A percentile compares a stretch with the other conserved stretches of the same genome.
Evolutionary conservation across 306 rosid genomes (phyloP).

Genomic region (Geum urbanum): DNA sequence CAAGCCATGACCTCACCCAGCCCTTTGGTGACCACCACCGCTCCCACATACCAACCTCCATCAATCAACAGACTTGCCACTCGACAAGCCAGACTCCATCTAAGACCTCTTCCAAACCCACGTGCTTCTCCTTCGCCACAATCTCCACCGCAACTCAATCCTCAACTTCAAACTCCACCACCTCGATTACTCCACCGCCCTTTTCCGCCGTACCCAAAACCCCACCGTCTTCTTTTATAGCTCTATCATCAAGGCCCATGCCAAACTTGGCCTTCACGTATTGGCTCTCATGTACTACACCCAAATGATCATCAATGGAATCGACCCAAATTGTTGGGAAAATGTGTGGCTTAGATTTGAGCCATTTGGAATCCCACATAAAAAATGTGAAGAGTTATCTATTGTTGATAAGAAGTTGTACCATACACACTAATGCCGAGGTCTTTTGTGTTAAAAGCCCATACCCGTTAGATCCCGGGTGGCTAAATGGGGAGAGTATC

Average conservation of each 20-base stretch:
- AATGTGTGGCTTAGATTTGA: too few relatives aligned
- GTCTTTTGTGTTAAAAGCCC: too few relatives aligned
- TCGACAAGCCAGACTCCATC: slow-evolving; percentile 54
- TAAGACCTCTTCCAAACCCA: slow-evolving; percentile 59
- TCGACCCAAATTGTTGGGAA: too few relatives aligned
- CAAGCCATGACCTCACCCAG: slow-evolving; percentile 18
- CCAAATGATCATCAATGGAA: slow-evolving; percentile 48
- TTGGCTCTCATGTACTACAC: slow-evolving; percentile 45
- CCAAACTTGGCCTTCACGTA: slow-evolving; percentile 41
- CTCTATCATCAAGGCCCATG: slow-evolving; percentile 57
- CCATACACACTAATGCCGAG: too few relatives aligned
- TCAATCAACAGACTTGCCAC: slow-evolving; percentile 36
- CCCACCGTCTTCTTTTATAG: slow-evolving; percentile 61
- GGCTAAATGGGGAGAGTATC: too few relatives aligned
- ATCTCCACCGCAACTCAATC: slow-evolving; percentile 52
- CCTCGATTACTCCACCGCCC: slow-evolving; percentile 60
- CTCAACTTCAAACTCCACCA: slow-evolving; percentile 80
- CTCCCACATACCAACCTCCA: slow-evolving; percentile 19
- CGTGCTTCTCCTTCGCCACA: slow-evolving; percentile 57
- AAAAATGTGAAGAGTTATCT: too few relatives aligned
- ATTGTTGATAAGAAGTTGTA: too few relatives aligned
- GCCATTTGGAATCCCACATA: too few relatives aligned
- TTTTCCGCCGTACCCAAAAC: slow-evolving; percentile 45
- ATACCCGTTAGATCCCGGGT: too few relatives aligned
- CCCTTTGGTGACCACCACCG: slow-evolving; percentile 19